Evolutionary conservation across 2,329 filamentous ascomycete species (phyloP), one percentile per base, ranked within the genome.

Genomic region (Aureobasidium subglaciale): DNA sequence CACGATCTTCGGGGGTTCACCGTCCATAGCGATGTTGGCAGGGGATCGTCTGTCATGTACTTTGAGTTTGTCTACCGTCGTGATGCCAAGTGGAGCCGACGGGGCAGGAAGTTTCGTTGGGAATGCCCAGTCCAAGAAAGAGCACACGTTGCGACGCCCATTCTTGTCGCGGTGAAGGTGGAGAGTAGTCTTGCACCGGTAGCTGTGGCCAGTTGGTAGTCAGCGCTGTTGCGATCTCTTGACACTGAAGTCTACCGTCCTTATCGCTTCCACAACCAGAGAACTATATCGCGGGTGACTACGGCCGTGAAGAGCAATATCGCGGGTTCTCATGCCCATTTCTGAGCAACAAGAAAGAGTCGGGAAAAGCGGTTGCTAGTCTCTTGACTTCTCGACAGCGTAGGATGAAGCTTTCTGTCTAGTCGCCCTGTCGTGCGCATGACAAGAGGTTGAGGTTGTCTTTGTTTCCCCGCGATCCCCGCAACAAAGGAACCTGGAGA

Each of bases 391-490:
- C 13, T 9, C 5, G n/a, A 18, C 25, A 18, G 3, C 27, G 7
- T 18, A 15, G 4, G 15, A 50, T 6, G 24, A 52, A 35, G 22
- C 30, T 41, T 52, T 32, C n/a, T 16, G 34, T 32, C 48, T 52
- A 30, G 25, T 52, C 48, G 18, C 32, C 48, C 32, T 32, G 25
- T 30, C 32, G 37, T 32, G 35, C 35, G 24, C 38, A 35, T 42
- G 50, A 43, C 27, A 29, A 53, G 49, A 42, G 25, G 50, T 54
- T 43, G 50, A 35, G 18, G 15, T 42, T 15, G 22, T 34, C 6
- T 43, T 43, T 54, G 27, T 35, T 42, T 42, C 50, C 50, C 50
- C 50, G 50, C 38, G 38, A 54, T 54, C 48, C 48, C 48, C 48
- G 48, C 48, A 52, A 37, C 24, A 52, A 52, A 27, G 35, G 35